Evolutionary conservation across 495 filamentous ascomycete species (phyloP).

Genomic region (Hyaloscypha hepaticicola): DNA sequence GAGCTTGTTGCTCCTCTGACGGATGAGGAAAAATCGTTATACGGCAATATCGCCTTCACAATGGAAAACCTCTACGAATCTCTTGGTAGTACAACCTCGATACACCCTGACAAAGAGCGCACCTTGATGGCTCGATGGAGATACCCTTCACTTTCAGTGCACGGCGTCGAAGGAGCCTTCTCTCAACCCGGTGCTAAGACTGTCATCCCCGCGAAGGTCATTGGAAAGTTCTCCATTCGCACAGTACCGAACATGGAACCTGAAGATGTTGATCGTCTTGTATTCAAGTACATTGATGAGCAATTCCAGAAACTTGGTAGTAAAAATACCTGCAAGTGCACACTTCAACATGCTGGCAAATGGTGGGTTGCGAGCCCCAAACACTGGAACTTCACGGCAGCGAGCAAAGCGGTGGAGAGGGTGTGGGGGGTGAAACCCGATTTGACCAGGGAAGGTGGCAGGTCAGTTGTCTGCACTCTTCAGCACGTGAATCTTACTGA

Average conservation of each 20-base stretch:
- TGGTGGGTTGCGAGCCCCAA: slow-evolving; percentile 98
- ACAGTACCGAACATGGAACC: slow-evolving; percentile 98
- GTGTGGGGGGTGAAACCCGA: slow-evolving; percentile 93
- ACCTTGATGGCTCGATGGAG: slow-evolving; percentile 96
- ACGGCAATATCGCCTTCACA: slow-evolving; percentile 82
- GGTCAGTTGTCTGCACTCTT: slow-evolving; percentile 44
- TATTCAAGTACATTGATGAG: slow-evolving; percentile 74
- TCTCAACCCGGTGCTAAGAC: slow-evolving; percentile 94
- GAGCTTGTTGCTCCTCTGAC: slow-evolving; percentile 88
- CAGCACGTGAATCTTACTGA: not conserved
- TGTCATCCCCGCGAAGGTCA: slow-evolving; percentile 96
- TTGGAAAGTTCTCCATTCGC: slow-evolving; percentile 96
- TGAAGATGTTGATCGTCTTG: slow-evolving; percentile 77
- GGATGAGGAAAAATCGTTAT: slow-evolving; percentile 81
- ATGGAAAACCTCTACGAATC: slow-evolving; percentile 94
- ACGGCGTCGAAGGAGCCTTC: slow-evolving; percentile 95
- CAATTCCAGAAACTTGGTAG: slow-evolving; percentile 79
- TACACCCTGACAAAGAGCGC: slow-evolving; percentile 78
- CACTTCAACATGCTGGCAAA: slow-evolving; percentile 83
- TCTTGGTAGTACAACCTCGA: slow-evolving; percentile 79
- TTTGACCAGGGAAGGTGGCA: slow-evolving; percentile 94
- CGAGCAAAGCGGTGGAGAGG: slow-evolving; percentile 85
- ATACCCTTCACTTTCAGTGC: slow-evolving; percentile 89
- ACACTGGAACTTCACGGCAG: slow-evolving; percentile 97
- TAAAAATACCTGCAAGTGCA: slow-evolving; percentile 86